Evolutionary conservation across 2,329 filamentous ascomycete genomes (phyloP), one percentile per base, ranked within the genome.

Genomic region (Colletotrichum sp.): DNA sequence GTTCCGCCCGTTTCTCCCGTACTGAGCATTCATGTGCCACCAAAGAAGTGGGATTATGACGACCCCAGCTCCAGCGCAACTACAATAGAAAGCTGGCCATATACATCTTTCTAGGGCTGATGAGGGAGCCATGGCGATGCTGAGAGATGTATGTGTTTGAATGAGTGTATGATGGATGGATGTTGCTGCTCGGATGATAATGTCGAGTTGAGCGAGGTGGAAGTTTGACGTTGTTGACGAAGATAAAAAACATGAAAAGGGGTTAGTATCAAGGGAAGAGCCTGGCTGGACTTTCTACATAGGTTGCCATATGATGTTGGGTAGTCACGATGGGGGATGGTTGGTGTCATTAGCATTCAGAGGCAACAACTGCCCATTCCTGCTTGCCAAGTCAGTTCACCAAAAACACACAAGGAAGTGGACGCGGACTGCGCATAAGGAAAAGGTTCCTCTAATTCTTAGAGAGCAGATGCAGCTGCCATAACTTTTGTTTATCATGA

Each of bases 401-500:
- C 7, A 32, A 30, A 21, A n/a, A 4, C 6, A 13, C 15, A 28
- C 7, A 1, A 26, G 34, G 18, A 10, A 18, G 32, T 12, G 3
- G 30, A 32, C 12, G 0, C 5, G 15, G 6, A 65, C 8, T 43
- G 21, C 18, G 6, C 6, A 65, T n/a, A 16, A 7, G 15, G 12
- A 7, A 15, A 24, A 10, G 15, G 12, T 2, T 6, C 7, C 28
- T 32, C 24, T 2, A 21, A 21, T 24, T 66, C 24, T n/a, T 52
- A 9, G 26, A 6, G 24, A n/a, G 12, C 18, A 60, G 43, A 28
- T 18, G 21, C 9, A 16, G 48, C 60, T 71, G 21, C 34, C 26
- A 15, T 7, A 16, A 21, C 59, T 69, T 74, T 76, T 66, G 6
- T 74, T 60, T 55, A 65, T 76, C 57, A 65, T 69, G 15, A 65